These are phyloP conservation scores for Adenanthera pavonina DNA, from an alignment of 306 rosid species.

Conservation along the genomic window DNA sequence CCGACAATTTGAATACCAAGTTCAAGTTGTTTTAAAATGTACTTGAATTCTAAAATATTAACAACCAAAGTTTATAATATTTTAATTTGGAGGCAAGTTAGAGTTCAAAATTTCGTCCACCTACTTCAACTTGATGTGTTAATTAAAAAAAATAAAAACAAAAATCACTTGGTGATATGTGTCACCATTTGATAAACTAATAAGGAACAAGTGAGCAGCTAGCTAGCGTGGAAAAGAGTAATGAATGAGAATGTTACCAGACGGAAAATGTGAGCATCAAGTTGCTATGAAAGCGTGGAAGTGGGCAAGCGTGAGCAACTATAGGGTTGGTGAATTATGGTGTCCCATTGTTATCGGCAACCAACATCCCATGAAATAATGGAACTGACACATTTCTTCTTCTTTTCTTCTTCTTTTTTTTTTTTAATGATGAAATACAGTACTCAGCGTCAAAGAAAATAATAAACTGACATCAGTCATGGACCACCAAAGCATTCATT, in stretches of 20 bases:
- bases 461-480: neutral
- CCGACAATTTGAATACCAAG: neutral
- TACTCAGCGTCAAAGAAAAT: neutral
- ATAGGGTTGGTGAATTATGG: slow-evolving; percentile 4
- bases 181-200: neutral
- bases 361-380: neutral
- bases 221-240: too few relatives aligned
- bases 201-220: neutral
- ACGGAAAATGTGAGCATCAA: too few relatives aligned
- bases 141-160: too few relatives aligned
- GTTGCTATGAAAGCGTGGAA: too few relatives aligned
- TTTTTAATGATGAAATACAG: too few relatives aligned
- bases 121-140: too few relatives aligned
- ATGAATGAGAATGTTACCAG: too few relatives aligned
- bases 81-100: neutral
- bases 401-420: too few relatives aligned
- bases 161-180: too few relatives aligned
- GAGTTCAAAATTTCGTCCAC: neutral
- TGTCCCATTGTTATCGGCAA: neutral
- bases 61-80: too few relatives aligned
- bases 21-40: neutral
- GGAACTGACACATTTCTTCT: neutral
- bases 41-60: too few relatives aligned
- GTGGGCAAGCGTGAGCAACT: too few relatives aligned
- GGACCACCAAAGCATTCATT: neutral